Evolutionary conservation across 129 eudicot genomes (phyloP).

Genomic region (Lonicera japonica): DNA sequence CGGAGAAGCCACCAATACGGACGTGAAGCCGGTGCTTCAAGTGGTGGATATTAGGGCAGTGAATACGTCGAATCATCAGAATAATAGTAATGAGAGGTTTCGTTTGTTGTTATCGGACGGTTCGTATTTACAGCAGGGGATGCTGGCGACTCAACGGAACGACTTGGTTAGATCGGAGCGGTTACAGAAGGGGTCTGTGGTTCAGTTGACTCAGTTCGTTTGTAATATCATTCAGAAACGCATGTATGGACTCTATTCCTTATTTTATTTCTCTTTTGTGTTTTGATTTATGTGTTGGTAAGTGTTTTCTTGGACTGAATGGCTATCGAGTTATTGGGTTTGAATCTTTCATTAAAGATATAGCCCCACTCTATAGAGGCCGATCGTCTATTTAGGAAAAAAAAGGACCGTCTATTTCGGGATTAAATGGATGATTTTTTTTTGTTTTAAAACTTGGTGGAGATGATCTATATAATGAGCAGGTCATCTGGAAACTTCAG

Average conservation of each 20-base stretch:
- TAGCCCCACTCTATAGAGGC: no score
- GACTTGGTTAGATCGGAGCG: slow-evolving; percentile 44
- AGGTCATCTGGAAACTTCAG: no score
- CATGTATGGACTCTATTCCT: slow-evolving; percentile 27
- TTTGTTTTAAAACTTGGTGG: no score
- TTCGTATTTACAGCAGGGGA: slow-evolving; percentile 45
- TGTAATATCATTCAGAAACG: slow-evolving; percentile 49
- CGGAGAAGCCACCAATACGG: slow-evolving; percentile 15
- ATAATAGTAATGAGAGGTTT: slow-evolving; percentile 37
- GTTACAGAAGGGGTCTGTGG: slow-evolving; percentile 60
- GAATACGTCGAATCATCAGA: slow-evolving; percentile 27
- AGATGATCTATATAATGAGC: no score
- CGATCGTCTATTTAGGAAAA: no score
- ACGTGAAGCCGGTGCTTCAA: slow-evolving; percentile 60
- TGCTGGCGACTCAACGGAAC: slow-evolving; percentile 69
- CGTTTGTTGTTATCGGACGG: slow-evolving; percentile 74
- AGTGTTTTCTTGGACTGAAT: background rate
- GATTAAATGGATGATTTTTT: no score
- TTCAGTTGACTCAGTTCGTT: slow-evolving; percentile 46
- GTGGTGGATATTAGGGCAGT: slow-evolving; percentile 43
- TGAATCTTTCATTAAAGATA: no score
- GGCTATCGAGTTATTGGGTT: no score
- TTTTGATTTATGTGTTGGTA: background rate
- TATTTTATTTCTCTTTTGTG: background rate
- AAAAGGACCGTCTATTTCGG: no score